phyloP scores from a whole-genome alignment of 2,329 filamentous ascomycete genomes.

The Neopestalotiopsis sp. region DNA sequence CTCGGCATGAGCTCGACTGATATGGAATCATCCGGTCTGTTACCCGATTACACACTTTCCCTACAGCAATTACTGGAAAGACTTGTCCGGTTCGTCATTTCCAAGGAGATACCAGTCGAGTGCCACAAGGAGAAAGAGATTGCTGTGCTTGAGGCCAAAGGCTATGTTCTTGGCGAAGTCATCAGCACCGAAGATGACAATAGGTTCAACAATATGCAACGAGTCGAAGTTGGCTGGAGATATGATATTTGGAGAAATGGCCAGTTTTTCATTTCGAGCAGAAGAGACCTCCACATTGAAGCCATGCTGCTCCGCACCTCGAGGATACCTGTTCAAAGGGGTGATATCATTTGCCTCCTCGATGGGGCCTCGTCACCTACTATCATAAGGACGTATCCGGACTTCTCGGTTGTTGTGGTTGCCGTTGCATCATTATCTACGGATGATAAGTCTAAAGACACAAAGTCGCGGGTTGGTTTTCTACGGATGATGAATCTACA shows the following conservation, averaged over 20 bases:
- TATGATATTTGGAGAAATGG: neutral
- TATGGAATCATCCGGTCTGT: neutral
- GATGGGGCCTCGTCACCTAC: neutral
- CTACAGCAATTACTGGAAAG: neutral
- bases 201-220: neutral
- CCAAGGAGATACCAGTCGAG: neutral
- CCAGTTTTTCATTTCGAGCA: too few relatives aligned
- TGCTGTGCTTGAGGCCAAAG: neutral
- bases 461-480: too few relatives aligned
- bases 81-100: neutral
- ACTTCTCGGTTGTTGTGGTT: neutral
- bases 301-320: neutral
- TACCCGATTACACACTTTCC: neutral
- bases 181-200: neutral
- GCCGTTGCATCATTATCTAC: neutral
- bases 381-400: neutral
- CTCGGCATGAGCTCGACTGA: conserved; percentile 19
- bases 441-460: too few relatives aligned
- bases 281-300: neutral
- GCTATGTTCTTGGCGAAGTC: neutral
- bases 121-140: neutral
- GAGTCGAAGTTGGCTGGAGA: neutral
- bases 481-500: too few relatives aligned
- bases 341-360: neutral
- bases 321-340: neutral